A percentile compares a stretch with the other conserved stretches of the same genome.
phyloP scores from a whole-genome alignment of 768 basidiomycete species.

The Boletus rufocinnamomeus region DNA sequence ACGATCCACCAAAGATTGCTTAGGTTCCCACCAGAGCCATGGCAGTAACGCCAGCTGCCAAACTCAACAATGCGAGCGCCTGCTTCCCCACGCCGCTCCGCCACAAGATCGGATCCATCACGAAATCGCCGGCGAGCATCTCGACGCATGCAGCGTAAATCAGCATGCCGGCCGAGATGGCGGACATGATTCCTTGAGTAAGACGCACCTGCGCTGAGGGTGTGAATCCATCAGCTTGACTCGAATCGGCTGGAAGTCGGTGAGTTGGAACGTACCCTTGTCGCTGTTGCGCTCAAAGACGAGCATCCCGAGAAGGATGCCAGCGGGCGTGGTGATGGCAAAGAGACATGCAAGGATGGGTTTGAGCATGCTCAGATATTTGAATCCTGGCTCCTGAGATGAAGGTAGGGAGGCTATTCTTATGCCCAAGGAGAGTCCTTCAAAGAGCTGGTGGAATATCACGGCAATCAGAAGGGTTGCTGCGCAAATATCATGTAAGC shows the following conservation, averaged over 20 bases:
- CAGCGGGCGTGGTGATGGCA: conserved; percentile 72
- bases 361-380: conserved; percentile 41
- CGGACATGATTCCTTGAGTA: conserved; percentile 74
- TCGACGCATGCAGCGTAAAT: conserved; percentile 83
- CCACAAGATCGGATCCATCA: conserved; percentile 62
- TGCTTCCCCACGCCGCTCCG: conserved; percentile 41
- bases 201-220: conserved; percentile 49
- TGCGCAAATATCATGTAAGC: conserved; percentile 26
- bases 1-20: background rate
- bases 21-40: conserved; percentile 60
- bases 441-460: conserved; percentile 82
- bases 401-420: conserved; percentile 71
- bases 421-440: conserved; percentile 81
- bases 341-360: conserved; percentile 61
- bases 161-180: conserved; percentile 81
- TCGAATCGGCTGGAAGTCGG: background rate
- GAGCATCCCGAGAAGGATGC: conserved; percentile 61
- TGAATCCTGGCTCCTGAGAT: conserved; percentile 21
- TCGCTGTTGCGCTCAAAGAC: conserved; percentile 41
- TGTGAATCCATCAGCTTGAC: background rate
- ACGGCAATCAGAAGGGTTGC: conserved; percentile 75
- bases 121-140: conserved; percentile 86
- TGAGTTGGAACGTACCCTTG: conserved; percentile 22
- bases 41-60: conserved; percentile 58
- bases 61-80: conserved; percentile 57